Evolutionary conservation across 306 rosid species (phyloP), one percentile per base, ranked within the genome.

Genomic region (Medicago lupulina): DNA sequence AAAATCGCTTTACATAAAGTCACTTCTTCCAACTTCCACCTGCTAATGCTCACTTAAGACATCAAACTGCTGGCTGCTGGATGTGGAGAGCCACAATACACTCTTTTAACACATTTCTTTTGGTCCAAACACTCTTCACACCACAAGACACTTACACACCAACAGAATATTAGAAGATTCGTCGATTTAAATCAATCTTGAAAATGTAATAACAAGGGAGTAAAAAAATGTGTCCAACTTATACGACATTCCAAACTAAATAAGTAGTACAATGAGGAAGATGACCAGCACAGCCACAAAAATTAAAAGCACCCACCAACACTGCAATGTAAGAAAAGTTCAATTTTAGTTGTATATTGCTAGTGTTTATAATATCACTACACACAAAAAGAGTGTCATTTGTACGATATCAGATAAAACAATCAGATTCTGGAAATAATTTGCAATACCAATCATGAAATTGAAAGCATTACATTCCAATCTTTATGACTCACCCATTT

Each of bases 291-390:
- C 90, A 54, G 70, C 65, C 44, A 83, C 87, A 57, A 86, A 11
- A 44, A 85, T 53, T 74, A 17, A 70, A 73, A 88, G 60, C 85
- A 81, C 80, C 96, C 92, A 90, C 89, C 92, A 88, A 81, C 87
- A 90, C 96, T 90, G 96, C 85, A 84, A 59, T 49, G 62, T 16
- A 85, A 80, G 55, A 82, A 44, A 70, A 16, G 31, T 53, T 12
- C 18, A 17, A 74, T 41, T 58, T 54, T 39, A n/a, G 58, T 64
- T 16, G 38, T 38, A 55, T 49, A 46, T 17, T 54, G 28, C 60
- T 25, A 23, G 36, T 53, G 21, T 40, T 16, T 31, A 59, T 76
- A 41, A 28, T 28, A 28, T 28, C 3, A 28, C 31, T 3, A 28
- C 31, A 3, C 2, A 28, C 1, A 28, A 28, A 28, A 28, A n/a